phyloP scores from a whole-genome alignment of 139 green algal species.

The Chlorella sp. region DNA sequence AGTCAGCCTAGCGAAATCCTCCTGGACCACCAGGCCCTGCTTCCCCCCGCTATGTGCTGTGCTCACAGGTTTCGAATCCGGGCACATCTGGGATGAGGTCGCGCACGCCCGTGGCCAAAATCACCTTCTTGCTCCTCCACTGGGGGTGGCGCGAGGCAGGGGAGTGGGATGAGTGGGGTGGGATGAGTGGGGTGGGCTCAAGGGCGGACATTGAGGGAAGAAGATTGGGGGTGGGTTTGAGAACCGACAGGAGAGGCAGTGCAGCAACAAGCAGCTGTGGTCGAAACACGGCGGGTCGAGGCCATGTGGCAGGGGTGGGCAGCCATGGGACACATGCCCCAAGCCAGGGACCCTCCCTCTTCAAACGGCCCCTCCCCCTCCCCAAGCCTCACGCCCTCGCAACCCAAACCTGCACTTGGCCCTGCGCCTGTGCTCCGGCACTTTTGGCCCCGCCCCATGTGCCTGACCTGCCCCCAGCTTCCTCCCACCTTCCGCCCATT shows the following conservation, averaged over 20 bases:
- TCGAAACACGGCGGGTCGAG: background rate
- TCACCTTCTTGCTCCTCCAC: conserved; percentile 35
- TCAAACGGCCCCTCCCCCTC: background rate
- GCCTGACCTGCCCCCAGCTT: background rate
- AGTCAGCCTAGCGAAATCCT: no score
- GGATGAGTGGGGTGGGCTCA: background rate
- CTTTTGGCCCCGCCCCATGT: no score
- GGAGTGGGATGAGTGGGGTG: background rate
- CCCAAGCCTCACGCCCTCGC: background rate
- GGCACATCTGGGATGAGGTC: conserved; percentile 25
- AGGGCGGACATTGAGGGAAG: no score
- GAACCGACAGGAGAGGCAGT: background rate
- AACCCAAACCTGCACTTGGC: no score
- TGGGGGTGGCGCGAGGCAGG: background rate
- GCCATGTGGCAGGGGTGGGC: no score
- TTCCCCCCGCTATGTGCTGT: no score
- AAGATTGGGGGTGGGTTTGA: no score
- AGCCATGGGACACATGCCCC: no score
- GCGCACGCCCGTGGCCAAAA: conserved; percentile 31
- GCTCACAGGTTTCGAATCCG: conserved; percentile 18
- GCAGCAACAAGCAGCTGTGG: background rate
- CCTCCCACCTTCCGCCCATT: conserved; percentile 29
- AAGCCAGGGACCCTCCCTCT: background rate
- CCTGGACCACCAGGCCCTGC: no score
- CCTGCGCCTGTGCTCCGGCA: background rate